Base-by-base conservation (phyloP, 805 yeast genomes). In the Torulaspora maleeae region DNA sequence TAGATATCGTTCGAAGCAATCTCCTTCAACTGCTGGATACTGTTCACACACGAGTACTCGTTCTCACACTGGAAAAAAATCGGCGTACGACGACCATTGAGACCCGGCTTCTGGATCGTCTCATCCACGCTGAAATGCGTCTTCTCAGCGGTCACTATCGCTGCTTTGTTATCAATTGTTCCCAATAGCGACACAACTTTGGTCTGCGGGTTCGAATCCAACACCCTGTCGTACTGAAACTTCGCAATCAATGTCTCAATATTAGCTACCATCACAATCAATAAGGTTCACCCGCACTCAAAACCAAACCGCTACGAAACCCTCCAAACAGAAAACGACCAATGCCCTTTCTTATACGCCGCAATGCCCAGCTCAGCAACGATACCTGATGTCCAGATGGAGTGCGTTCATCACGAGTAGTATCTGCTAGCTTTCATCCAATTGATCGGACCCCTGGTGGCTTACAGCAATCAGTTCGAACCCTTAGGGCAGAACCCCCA, bases 1-100 rank as follows among this genome's bases (percentile, higher is more conserved):
- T 91, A 91, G 1, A 90, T 80, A 55, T 88, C 97, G 62, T 91
- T 93, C 12, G 69, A 62, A n/a, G 86, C 82, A 15, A 82, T 72
- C 20, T 64, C 59, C 16, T 53, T 49, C 19, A 68, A 33, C 8
- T 52, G 51, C n/a, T 63, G 51, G 19, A 68, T 53, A 1, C 59
- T 59, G 44, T 58, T 56, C 10, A 61, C 49, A 43, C 65, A 60
- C 10, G 66, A 58, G 41, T 45, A 63, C 19, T 45, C 49, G 22
- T 51, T 47, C 33, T 50, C 51, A 29, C 46, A 45, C 10, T 41
- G 45, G 43, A 39, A 47, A 9, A 41, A 38, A 13, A 44, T 36
- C 6, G 48, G 48, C 9, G 49, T 49, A 25, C 42, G 22, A 15
- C 45, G 43, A 12, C 50, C 48, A 36, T 34, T 35, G 36, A 48